Evolutionary conservation across 2,329 filamentous ascomycete genomes (phyloP).

Genomic region (Neonectria sp.): DNA sequence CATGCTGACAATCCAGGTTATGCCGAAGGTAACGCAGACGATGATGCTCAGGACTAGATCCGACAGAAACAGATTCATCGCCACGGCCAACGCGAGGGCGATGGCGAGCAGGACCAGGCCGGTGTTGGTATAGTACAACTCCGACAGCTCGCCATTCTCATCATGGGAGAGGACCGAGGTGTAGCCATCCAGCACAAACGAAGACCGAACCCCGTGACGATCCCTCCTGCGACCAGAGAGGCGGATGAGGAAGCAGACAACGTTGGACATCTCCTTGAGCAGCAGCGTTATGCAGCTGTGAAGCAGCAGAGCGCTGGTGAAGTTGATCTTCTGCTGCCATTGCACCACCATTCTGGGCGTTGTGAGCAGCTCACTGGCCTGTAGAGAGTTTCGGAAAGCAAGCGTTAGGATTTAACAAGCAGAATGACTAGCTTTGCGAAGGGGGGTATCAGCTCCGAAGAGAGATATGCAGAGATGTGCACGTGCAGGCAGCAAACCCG

Average conservation of each 20-base stretch:
- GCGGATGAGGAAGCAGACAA: conserved; percentile 4
- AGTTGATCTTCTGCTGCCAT: conserved; percentile 12
- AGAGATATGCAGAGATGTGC: not conserved
- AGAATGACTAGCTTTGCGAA: not conserved
- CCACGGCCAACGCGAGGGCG: conserved; percentile 4
- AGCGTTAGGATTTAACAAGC: not conserved
- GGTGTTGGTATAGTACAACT: conserved; percentile 15
- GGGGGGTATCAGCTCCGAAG: too few relatives aligned
- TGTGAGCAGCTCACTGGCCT: not conserved
- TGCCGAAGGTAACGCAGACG: conserved; percentile 10
- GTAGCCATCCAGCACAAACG: conserved; percentile 1
- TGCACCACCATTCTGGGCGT: not conserved
- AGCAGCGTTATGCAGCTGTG: conserved; percentile 18
- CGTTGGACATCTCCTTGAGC: conserved; percentile 14
- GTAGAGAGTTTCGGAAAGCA: not conserved
- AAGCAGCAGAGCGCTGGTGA: conserved; percentile 15
- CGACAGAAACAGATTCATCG: conserved; percentile 9
- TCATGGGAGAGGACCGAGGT: conserved; percentile 7
- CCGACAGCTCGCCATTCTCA: not conserved
- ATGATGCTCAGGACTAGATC: conserved; percentile 1
- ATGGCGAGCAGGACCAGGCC: conserved; percentile 9
- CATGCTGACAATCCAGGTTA: conserved; percentile 10
- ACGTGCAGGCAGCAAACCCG: too few relatives aligned
- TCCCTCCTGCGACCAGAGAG: not conserved
- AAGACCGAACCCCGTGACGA: not conserved